phyloP scores from a whole-genome alignment of 495 filamentous ascomycete genomes.

The Aspergillus sparsus region DNA sequence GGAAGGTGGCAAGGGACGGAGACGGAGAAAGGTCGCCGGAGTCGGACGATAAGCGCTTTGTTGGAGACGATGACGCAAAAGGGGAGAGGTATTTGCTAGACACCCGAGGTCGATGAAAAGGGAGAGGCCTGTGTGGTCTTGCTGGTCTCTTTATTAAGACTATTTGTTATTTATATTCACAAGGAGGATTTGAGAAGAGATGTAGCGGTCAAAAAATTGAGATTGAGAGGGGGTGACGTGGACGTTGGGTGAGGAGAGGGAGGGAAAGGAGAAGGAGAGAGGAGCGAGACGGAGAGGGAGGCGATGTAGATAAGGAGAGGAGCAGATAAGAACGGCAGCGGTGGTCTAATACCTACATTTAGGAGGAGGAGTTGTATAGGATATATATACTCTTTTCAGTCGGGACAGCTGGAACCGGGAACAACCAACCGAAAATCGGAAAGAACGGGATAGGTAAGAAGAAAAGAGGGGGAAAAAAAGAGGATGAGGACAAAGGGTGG shows the following conservation, averaged over 20 bases:
- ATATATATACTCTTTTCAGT: constrained; percentile 24
- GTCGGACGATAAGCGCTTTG: constrained; percentile 29
- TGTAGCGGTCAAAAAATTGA: not conserved
- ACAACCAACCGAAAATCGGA: constrained; percentile 29
- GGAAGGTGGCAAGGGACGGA: constrained; percentile 15
- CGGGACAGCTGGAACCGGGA: constrained; percentile 12
- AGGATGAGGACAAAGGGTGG: constrained; percentile 18
- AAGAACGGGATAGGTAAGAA: constrained; percentile 31
- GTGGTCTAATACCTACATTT: not conserved
- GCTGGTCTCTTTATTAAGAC: not conserved
- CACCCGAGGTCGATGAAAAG: not conserved
- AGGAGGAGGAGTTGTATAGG: constrained; percentile 1
- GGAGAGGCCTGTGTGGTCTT: constrained; percentile 10
- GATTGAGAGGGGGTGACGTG: not conserved
- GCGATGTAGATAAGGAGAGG: constrained; percentile 21
- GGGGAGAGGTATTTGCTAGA: not conserved
- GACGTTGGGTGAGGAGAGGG: constrained; percentile 5
- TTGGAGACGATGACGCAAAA: constrained; percentile 41
- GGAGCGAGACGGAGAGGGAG: constrained; percentile 18
- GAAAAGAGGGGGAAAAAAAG: constrained; percentile 19
- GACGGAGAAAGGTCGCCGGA: constrained; percentile 9
- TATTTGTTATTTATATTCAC: not conserved
- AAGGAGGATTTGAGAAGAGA: not conserved
- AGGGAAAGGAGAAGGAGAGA: constrained; percentile 26
- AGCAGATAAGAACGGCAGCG: constrained; percentile 23